Evolutionary conservation across 108 stramenopile species (phyloP), one percentile per base, ranked within the genome.

Genomic region (Skeletonema grethae): DNA sequence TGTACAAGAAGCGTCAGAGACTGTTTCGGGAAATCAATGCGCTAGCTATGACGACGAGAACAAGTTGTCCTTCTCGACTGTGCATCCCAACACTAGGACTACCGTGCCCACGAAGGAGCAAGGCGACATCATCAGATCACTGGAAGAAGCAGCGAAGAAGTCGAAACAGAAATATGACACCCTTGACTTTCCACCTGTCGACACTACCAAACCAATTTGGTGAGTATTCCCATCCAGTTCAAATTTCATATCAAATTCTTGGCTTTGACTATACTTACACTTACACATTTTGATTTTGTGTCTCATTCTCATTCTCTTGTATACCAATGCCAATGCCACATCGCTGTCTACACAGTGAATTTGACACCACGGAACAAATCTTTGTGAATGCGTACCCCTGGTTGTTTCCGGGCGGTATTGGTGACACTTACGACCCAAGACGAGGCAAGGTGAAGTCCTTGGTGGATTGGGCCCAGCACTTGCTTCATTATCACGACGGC

Each of bases 321-420:
- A n/a, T n/a, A n/a, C n/a, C n/a, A n/a, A n/a, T n/a, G n/a, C n/a
- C n/a, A n/a, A n/a, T n/a, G n/a, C n/a, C n/a, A n/a, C n/a, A n/a
- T n/a, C n/a, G n/a, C n/a, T n/a, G n/a, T n/a, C n/a, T n/a, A n/a
- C n/a, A n/a, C n/a, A 71, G 70, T 24, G 70, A 71, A 25, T 71
- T 36, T 41, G 43, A 74, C 20, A 10, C 24, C 0, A 16, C 20
- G 0, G 65, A 72, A 29, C 24, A 67, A 36, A 39, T 63, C 12
- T 67, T 78, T 3, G 38, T 36, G 28, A 58, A 59, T 18, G 56
- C 65, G 1, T 73, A 39, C 29, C 72, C 72, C 1, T 63, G 58
- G 61, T 46, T 78, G 15, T 73, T 70, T 31, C 75, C 75, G 0
- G 75, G 75, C 0, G 75, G 75, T 3, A 59, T 73, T 12, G 72